Evolutionary conservation across 805 yeast genomes (phyloP).

Genomic region (Ogataea henricii): DNA sequence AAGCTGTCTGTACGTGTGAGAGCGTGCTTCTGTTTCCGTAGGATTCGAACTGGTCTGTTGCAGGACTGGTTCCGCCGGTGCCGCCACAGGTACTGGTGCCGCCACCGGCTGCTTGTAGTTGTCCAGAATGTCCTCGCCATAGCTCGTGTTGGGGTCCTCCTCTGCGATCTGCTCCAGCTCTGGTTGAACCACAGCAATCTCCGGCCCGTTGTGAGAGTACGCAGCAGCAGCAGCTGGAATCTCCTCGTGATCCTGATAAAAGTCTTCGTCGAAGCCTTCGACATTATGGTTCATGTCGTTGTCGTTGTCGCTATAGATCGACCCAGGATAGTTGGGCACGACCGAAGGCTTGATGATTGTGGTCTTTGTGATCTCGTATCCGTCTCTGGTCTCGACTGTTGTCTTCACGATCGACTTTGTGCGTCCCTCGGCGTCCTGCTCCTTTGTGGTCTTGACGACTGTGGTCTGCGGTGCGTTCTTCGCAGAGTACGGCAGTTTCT

Average conservation of each 20-base stretch:
- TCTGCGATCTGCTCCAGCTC: conserved; percentile 29
- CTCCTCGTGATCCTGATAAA: conserved; percentile 19
- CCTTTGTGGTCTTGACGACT: conserved; percentile 52
- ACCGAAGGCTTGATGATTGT: conserved; percentile 41
- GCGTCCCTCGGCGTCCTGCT: conserved; percentile 51
- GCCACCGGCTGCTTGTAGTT: neutral
- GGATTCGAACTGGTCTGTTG: no score
- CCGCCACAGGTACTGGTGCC: neutral
- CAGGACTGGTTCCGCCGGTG: no score
- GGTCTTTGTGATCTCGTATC: conserved; percentile 49
- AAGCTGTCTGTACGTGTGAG: conserved; percentile 21
- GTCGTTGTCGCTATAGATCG: conserved; percentile 21
- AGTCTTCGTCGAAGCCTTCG: conserved; percentile 23
- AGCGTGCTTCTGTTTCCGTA: conserved; percentile 7
- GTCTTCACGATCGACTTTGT: conserved; percentile 57
- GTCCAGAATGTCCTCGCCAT: conserved; percentile 12
- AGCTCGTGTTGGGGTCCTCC: conserved; percentile 18
- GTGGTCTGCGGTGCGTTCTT: conserved; percentile 24
- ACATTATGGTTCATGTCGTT: conserved; percentile 28
- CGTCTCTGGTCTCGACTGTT: conserved; percentile 51
- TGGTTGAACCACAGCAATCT: conserved; percentile 3
- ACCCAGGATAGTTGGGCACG: conserved; percentile 18
- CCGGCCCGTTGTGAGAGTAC: neutral
- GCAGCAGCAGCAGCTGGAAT: no score
- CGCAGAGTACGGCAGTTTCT: conserved; percentile 24